Evolutionary conservation across 495 filamentous ascomycete genomes (phyloP), one percentile per base, ranked within the genome.

Genomic region (Chaetomium tenue): DNA sequence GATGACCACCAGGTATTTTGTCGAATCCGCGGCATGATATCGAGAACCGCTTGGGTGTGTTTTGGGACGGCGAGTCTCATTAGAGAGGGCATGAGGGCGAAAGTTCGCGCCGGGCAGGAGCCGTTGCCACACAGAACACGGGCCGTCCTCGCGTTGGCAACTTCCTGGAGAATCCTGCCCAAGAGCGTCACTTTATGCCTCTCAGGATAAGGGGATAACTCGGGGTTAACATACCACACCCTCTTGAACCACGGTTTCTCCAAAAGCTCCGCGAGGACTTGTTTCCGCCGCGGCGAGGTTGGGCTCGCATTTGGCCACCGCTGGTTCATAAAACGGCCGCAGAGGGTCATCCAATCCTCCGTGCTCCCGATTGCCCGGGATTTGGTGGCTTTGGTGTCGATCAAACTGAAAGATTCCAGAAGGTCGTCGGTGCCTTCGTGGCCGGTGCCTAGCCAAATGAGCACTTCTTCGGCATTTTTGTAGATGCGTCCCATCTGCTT

Each of bases 1-100:
- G 68, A 13, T 0, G 42, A 57, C 72, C 72, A 76, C 74, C 76
- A 76, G 1, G 74, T 75, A 0, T 60, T 46, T 52, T 67, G 47
- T 16, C 74, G 63, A 0, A 63, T 42, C 1, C 75, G 70, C 2
- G 75, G 74, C 68, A 77, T 75, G 48, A 78, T 72, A 46, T 77
- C 75, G 15, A 78, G 68, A 2, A 78, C 68, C 18, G 75, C 69
- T 63, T 78, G 71, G 5, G 50, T 68, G 60, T 68, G 67, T 8
- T 25, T 0, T 0, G 64, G 39, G 6, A 63, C 54, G 0, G 39
- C 18, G 3, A 71, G 1, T 1, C 30, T 64, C 30, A 75, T 23
- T 9, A 75, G n/a, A 2, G 57, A 63, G 1, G 76, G 74, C 52
- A 70, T 39, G 28, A 68, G 53, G 25, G 66, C 58, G 59, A 79